These are phyloP conservation scores for Microcera coccophila DNA, from an alignment of 2,329 filamentous ascomycete genomes.

Conservation along the genomic window DNA sequence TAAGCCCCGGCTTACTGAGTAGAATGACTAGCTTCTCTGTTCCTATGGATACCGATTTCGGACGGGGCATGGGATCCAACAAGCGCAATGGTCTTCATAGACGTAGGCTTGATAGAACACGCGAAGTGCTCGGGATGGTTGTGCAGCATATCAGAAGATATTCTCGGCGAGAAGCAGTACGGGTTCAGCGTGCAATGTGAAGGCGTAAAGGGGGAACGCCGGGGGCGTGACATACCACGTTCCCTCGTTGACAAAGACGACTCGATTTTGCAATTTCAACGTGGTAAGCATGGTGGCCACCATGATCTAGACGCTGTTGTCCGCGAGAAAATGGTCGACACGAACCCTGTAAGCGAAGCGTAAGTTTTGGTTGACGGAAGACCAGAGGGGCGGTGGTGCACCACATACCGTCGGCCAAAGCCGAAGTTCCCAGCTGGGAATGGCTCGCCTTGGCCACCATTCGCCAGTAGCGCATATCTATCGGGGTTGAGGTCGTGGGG, in stretches of 20 bases:
- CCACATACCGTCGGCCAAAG: conserved; percentile 30
- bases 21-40: conserved; percentile 7
- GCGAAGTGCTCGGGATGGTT: conserved; percentile 33
- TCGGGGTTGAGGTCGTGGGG: conserved; percentile 46
- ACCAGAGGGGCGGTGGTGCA: not conserved
- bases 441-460: conserved; percentile 39
- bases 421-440: conserved; percentile 37
- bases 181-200: not conserved
- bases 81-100: conserved; percentile 11
- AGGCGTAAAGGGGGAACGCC: conserved; percentile 4
- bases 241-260: conserved; percentile 31
- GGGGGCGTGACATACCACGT: conserved; percentile 28
- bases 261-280: conserved; percentile 27
- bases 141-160: not conserved
- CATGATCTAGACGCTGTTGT: conserved; percentile 36
- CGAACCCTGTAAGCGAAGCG: conserved; percentile 23
- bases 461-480: conserved; percentile 32
- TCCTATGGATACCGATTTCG: not conserved
- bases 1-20: not conserved
- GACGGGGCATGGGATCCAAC: conserved; percentile 3
- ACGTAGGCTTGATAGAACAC: conserved; percentile 24
- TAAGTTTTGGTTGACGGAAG: not conserved
- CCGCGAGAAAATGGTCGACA: conserved; percentile 32
- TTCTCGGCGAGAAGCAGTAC: conserved; percentile 1
- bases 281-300: conserved; percentile 33